Evolutionary conservation across 768 basidiomycete species (phyloP).

Genomic region (Boletus rufocinnamomeus): DNA sequence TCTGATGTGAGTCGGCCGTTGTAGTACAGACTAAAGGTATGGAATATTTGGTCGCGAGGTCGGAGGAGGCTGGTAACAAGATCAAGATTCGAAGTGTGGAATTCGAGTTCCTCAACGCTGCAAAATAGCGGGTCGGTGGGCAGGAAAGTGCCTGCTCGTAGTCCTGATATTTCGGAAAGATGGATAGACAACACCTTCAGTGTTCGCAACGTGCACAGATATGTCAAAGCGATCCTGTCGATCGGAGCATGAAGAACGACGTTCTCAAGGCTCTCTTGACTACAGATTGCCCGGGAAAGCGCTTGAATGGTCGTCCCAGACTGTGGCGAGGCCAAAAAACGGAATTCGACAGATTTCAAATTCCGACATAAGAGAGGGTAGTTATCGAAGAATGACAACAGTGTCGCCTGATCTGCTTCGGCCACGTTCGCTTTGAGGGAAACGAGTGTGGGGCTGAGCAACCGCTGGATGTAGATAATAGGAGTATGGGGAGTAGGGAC

Average conservation of each 20-base stretch:
- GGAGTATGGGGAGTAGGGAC: background rate
- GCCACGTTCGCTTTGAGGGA: background rate
- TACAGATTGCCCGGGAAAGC: conserved; percentile 10
- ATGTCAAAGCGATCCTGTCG: conserved; percentile 1
- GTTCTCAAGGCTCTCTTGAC: background rate
- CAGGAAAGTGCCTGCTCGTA: background rate
- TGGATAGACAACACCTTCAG: background rate
- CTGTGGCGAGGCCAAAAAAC: background rate
- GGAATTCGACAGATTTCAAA: conserved; percentile 5
- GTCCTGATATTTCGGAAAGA: background rate
- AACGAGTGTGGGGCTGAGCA: conserved; percentile 17
- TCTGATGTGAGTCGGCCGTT: background rate
- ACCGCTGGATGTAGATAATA: conserved; percentile 6
- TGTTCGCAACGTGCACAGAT: conserved; percentile 11
- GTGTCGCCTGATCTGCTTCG: conserved; percentile 7
- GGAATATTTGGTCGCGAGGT: conserved; percentile 9
- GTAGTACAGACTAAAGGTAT: conserved; percentile 3
- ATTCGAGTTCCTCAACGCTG: background rate
- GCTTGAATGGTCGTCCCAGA: background rate
- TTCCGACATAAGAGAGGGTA: conserved; percentile 6
- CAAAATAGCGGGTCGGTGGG: background rate
- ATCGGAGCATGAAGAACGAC: background rate
- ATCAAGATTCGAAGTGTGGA: conserved; percentile 5
- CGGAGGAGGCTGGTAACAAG: conserved; percentile 12
- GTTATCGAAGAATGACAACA: conserved; percentile 13